Percentiles rank a stretch among this genome's conserved stretches.
Conservation (phyloP, 2,329 filamentous ascomycete genomes). For the Neonectria neomacrospora region DNA sequence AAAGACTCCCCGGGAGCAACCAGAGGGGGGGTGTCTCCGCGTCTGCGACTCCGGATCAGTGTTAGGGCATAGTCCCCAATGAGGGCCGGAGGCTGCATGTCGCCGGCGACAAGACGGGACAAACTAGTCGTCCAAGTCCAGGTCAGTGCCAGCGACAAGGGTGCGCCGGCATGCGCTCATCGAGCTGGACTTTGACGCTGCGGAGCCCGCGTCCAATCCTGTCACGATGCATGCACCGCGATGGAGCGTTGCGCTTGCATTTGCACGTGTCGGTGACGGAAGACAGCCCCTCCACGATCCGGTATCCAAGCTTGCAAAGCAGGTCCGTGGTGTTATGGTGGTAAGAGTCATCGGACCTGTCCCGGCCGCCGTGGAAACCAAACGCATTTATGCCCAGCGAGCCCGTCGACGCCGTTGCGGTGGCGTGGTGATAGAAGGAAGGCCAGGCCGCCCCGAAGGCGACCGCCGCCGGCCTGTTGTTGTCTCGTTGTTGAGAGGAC, state of each 20-base stretch:
- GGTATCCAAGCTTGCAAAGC: conserved; percentile 23
- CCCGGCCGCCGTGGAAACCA: conserved; percentile 20
- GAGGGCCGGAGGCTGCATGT: conserved; percentile 30
- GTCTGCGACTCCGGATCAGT: conserved; percentile 14
- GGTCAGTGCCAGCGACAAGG: conserved; percentile 28
- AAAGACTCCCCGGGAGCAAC: background rate
- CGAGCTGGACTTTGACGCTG: conserved; percentile 27
- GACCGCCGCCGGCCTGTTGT: conserved; percentile 18
- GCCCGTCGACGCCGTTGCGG: conserved; percentile 6
- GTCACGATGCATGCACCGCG: conserved; percentile 34
- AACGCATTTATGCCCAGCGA: conserved; percentile 44
- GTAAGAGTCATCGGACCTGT: conserved; percentile 39
- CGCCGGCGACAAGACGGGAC: conserved; percentile 15
- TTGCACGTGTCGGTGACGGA: conserved; percentile 41
- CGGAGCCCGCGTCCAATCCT: conserved; percentile 34
- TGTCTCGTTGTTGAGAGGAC: background rate
- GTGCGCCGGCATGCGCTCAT: conserved; percentile 30
- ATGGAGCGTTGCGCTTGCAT: conserved; percentile 37
- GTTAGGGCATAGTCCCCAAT: conserved; percentile 43
- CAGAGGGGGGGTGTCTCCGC: conserved; percentile 26
- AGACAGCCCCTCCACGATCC: conserved; percentile 20
- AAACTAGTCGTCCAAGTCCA: conserved; percentile 8
- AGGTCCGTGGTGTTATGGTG: conserved; percentile 21
- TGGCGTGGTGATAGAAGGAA: conserved; percentile 26
- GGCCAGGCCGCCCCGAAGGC: conserved; percentile 9